A percentile compares a stretch with the other conserved stretches of the same genome.
phyloP scores from a whole-genome alignment of 2,329 filamentous ascomycete species.

The Penicillium psychrosexuale region DNA sequence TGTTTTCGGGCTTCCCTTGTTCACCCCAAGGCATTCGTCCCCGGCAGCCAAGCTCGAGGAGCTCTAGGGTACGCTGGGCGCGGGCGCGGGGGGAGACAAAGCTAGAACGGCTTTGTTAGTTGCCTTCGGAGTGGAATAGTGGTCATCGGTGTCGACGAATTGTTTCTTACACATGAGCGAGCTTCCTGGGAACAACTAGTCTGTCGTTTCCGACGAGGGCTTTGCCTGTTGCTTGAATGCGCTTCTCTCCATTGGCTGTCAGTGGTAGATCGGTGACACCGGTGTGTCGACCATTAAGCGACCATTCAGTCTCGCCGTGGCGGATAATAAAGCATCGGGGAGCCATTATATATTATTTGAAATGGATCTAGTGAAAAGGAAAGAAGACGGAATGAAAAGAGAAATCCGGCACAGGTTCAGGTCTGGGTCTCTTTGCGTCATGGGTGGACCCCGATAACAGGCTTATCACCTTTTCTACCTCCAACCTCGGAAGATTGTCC shows the following conservation, averaged over 20 bases:
- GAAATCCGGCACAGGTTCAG: neutral
- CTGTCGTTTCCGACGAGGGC: slow-evolving; percentile 81
- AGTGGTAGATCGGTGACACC: slow-evolving; percentile 82
- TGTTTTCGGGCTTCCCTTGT: slow-evolving; percentile 26
- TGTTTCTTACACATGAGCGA: slow-evolving; percentile 70
- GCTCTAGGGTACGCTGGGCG: slow-evolving; percentile 84
- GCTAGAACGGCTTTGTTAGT: slow-evolving; percentile 32
- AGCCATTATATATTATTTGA: slow-evolving; percentile 41
- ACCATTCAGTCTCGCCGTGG: slow-evolving; percentile 96
- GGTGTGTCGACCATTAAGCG: slow-evolving; percentile 79
- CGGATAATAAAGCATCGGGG: slow-evolving; percentile 79
- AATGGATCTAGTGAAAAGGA: neutral
- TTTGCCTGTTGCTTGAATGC: slow-evolving; percentile 71
- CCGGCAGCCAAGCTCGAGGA: slow-evolving; percentile 71
- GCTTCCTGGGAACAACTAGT: slow-evolving; percentile 75
- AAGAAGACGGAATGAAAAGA: neutral
- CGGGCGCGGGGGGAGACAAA: slow-evolving; percentile 85
- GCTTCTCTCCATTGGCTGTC: slow-evolving; percentile 75
- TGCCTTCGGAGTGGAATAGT: neutral
- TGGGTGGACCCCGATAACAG: slow-evolving; percentile 4
- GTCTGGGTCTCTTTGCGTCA: slow-evolving; percentile 5
- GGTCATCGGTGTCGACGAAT: slow-evolving; percentile 26
- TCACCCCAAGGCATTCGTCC: slow-evolving; percentile 68
- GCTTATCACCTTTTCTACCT: neutral
- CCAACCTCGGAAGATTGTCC: too few species aligned